A percentile compares a stretch with the other conserved stretches of the same genome.
These are phyloP conservation scores for Collariella sp. DNA, from an alignment of 495 filamentous ascomycete species.

Conservation along the genomic window DNA sequence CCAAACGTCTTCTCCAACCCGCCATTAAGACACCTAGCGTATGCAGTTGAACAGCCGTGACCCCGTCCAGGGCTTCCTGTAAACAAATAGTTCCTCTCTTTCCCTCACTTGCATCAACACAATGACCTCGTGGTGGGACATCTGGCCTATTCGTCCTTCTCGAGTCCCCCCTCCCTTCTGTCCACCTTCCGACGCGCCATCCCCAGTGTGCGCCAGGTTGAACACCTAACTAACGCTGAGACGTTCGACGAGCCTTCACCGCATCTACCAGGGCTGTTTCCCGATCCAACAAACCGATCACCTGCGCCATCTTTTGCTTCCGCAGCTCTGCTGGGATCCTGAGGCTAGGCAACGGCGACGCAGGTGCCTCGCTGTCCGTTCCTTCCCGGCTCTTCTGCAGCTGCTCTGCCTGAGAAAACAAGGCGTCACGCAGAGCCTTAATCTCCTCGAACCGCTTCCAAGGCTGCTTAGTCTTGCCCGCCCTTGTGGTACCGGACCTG, in stretches of 20 bases:
- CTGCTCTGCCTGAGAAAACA: conserved; percentile 44
- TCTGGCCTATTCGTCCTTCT: conserved; percentile 1
- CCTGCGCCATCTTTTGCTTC: conserved; percentile 59
- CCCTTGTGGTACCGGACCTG: too few relatives aligned
- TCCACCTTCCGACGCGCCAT: too few relatives aligned
- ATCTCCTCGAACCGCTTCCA: conserved; percentile 44
- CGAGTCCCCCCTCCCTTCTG: too few relatives aligned
- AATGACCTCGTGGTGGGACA: not conserved
- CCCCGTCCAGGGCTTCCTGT: not conserved
- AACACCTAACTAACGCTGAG: conserved; percentile 20
- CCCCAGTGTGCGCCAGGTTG: conserved; percentile 1
- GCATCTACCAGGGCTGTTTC: conserved; percentile 52
- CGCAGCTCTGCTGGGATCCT: conserved; percentile 59
- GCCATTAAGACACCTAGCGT: not conserved
- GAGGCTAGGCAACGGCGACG: conserved; percentile 26
- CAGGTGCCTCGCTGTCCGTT: conserved; percentile 23
- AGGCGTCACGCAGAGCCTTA: conserved; percentile 36
- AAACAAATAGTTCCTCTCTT: conserved; percentile 4
- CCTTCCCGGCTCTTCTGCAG: conserved; percentile 25
- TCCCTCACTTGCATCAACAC: conserved; percentile 3
- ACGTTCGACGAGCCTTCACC: conserved; percentile 27
- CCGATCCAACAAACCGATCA: conserved; percentile 62
- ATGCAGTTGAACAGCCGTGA: conserved; percentile 2
- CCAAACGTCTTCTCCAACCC: too few relatives aligned
- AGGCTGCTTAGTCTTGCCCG: conserved; percentile 31